Base-by-base conservation (phyloP, 1,284 basidiomycete species). In the Schizopora paradoxa region DNA sequence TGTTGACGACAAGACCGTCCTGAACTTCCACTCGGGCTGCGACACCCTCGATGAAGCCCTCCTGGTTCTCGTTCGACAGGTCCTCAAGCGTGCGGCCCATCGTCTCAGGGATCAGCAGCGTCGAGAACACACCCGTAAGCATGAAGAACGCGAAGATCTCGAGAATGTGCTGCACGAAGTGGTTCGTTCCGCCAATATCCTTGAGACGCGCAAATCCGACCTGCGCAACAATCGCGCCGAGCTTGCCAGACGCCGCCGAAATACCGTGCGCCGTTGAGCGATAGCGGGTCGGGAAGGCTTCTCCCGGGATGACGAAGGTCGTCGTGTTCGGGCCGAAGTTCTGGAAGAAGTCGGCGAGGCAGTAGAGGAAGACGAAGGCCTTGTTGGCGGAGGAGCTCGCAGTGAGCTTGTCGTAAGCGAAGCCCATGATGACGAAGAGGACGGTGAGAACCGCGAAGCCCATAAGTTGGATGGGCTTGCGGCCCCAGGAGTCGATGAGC, bases 271-370 rank as follows among this genome's bases (percentile, higher is more conserved):
- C 79, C n/a, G 83, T 85, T 1, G 79, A 74, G 40, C 82, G 72
- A 65, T 85, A 84, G 28, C 84, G 74, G 3, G 86, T 86, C 1
- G 86, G 84, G 73, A 86, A 88, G 23, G 69, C 73, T 60, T 89
- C 83, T 3, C 76, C 82, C 22, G 86, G 86, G 33, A 86, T 65
- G 52, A 87, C 56, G 52, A 73, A 88, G 10, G 84, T 87, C 2
- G 85, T 87, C 2, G 81, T 77, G 65, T 86, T 88, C 28, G 86
- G 80, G 3, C 84, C 82, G 55, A 76, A 77, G 55, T 74, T 76
- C 45, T 68, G 65, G 60, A 74, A 76, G 57, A 76, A 75, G 57
- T 70, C 74, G 40, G 77, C 65, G 45, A 82, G 65, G 61, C 78
- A 80, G 63, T 76, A 86, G 33, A 84, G 64, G 60, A 76, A 72